Percentiles rank a stretch among this genome's conserved stretches.
Evolutionary conservation across 2,329 filamentous ascomycete species (phyloP).

Genomic region (Botrytis byssoidea): DNA sequence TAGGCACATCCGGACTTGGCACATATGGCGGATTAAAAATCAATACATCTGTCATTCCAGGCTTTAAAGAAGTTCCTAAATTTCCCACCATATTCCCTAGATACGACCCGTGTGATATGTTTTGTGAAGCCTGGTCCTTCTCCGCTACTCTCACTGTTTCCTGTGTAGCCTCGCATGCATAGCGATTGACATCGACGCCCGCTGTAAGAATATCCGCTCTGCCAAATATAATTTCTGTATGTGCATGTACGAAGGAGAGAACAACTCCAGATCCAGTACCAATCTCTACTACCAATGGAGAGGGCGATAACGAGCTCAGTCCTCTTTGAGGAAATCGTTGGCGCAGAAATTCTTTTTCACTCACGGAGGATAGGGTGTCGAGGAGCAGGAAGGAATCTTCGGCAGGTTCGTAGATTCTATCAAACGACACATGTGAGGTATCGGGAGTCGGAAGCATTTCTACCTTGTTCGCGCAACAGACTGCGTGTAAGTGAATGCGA

Average conservation of each 20-base stretch:
- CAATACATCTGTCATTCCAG: constrained; percentile 70
- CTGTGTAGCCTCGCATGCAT: constrained; percentile 74
- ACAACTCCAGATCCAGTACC: constrained; percentile 92
- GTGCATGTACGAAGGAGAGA: constrained; percentile 80
- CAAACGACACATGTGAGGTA: constrained; percentile 86
- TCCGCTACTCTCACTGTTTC: constrained; percentile 61
- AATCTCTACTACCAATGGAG: constrained; percentile 75
- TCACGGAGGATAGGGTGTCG: constrained; percentile 74
- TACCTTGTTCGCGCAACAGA: not conserved
- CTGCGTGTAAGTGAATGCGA: not conserved
- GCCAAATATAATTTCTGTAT: constrained; percentile 71
- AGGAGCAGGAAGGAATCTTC: constrained; percentile 95
- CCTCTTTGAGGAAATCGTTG: constrained; percentile 23
- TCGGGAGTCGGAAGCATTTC: constrained; percentile 89
- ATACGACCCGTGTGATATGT: constrained; percentile 48
- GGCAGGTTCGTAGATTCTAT: constrained; percentile 88
- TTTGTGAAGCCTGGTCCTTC: constrained; percentile 41
- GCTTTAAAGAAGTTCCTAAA: constrained; percentile 60
- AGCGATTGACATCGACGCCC: constrained; percentile 80
- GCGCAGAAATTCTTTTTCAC: constrained; percentile 35
- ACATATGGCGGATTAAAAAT: constrained; percentile 98
- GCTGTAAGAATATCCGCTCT: constrained; percentile 67
- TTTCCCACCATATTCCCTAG: constrained; percentile 70
- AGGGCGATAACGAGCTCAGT: constrained; percentile 37
- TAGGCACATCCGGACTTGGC: constrained; percentile 62